Evolutionary conservation across 306 rosid species (phyloP).

Genomic region (Urtica urens): DNA sequence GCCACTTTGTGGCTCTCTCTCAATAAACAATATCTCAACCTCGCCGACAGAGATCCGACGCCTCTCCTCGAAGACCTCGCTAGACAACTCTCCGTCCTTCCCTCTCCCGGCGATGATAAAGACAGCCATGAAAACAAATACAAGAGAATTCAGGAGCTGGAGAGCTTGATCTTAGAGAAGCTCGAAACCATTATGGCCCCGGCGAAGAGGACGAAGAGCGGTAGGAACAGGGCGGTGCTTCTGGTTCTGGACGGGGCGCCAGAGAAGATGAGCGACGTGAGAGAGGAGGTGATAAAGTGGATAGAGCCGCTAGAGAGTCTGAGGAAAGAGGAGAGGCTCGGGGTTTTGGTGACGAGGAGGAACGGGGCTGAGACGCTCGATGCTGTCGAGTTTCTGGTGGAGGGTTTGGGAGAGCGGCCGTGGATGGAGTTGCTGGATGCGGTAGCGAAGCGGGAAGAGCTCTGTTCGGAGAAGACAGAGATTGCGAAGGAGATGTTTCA

Average conservation of each 20-base stretch:
- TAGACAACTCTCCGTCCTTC: conserved; percentile 7
- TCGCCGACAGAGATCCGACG: not conserved
- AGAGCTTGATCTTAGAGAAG: no score
- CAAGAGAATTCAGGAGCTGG: not conserved
- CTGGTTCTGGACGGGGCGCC: conserved; percentile 14
- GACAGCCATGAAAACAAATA: not conserved
- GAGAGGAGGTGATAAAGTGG: not conserved
- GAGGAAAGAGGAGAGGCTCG: not conserved
- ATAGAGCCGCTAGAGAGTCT: not conserved
- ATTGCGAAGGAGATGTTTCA: fast-evolving
- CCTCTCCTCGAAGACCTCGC: conserved; percentile 4
- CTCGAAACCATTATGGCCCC: no score
- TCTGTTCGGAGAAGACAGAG: not conserved
- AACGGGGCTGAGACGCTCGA: not conserved
- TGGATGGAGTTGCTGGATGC: fast-evolving
- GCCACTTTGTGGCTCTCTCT: conserved; percentile 13
- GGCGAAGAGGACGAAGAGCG: not conserved
- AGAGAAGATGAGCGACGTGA: not conserved
- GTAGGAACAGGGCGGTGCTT: not conserved
- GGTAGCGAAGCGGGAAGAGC: no score
- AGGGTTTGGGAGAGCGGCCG: not conserved
- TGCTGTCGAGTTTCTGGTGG: not conserved
- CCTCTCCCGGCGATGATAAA: not conserved
- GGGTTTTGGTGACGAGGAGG: conserved; percentile 10
- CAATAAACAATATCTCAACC: not conserved